Evolutionary conservation across 164 flowering plant species (phyloP), one percentile per base, ranked within the genome.

Genomic region (Kalanchoe fedtschenkoi): DNA sequence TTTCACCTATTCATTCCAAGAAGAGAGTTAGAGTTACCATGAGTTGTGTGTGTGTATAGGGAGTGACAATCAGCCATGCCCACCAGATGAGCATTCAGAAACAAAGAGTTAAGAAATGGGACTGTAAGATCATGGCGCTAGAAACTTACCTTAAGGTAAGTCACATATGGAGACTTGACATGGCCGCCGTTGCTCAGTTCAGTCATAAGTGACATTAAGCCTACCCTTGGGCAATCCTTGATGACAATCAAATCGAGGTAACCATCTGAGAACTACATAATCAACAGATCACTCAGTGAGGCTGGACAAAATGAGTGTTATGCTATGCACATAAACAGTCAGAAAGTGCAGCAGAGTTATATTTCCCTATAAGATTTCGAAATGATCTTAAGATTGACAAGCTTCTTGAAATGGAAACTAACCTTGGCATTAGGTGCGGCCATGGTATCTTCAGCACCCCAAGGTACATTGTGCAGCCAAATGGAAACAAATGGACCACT

Each of bases 391-490:
- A 47, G 55, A 47, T 47, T 8, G 24, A 47, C 11, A 58, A 58
- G 61, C 38, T 58, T 33, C 39, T 17, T 41, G 22, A 38, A 6
- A 60, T 43, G 61, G 39, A 69, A 53, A 67, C 58, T 24, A 60
- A 93, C 97, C 96, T 88, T 80, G 29, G 99, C 96, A 69, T 85
- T 67, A 67, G 96, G 99, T 58, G 97, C 97, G 42, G 95, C 85
- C 89, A 79, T 73, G 59, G 86, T 66, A 60, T 77, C 79, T 78
- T 88, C 93, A 75, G 70, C 71, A 6, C 83, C 97, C 99, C 97
- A 93, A 39, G 96, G 93, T 28, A 95, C 99, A 76, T 95, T 95
- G 58, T 88, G 99, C 69, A 95, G 91, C 97, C 97, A 95, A 62
- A 91, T 71, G 26, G 91, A 88, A 75, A 95, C 70, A 77, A 95